Percentiles rank a stretch among this genome's conserved stretches.
Conservation (phyloP, 1,284 basidiomycete genomes). For the Ustilago shanxiensis region DNA sequence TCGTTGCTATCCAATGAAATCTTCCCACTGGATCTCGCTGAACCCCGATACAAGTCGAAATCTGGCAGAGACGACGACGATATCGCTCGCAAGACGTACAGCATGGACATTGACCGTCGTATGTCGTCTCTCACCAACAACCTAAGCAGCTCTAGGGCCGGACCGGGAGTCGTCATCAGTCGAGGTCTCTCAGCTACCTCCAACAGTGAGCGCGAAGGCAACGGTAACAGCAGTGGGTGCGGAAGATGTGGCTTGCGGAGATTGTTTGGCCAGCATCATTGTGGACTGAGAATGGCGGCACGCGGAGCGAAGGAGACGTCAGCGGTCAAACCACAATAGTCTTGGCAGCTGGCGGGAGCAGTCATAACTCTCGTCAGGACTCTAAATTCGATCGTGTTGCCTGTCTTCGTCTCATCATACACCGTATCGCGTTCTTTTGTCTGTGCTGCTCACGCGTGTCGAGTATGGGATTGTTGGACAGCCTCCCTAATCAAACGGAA, state of each 20-base stretch:
- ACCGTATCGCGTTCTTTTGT: too few relatives aligned
- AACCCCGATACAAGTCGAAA: slow-evolving; percentile 28
- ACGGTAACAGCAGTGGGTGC: background rate
- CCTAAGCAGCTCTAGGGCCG: background rate
- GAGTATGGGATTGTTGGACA: too few relatives aligned
- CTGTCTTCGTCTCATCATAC: too few relatives aligned
- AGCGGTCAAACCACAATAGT: background rate
- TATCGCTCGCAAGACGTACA: slow-evolving; percentile 31
- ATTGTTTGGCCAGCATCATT: too few relatives aligned
- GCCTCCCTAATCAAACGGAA: too few relatives aligned
- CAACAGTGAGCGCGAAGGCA: slow-evolving; percentile 12
- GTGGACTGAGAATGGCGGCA: too few relatives aligned
- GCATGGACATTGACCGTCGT: slow-evolving; percentile 37
- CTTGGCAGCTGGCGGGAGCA: too few relatives aligned
- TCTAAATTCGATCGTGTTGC: too few relatives aligned
- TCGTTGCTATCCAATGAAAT: slow-evolving; percentile 59
- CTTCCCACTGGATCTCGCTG: slow-evolving; percentile 51
- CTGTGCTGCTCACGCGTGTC: too few relatives aligned
- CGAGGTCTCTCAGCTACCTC: slow-evolving; percentile 18
- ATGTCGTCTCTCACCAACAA: slow-evolving; percentile 8
- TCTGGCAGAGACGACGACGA: slow-evolving; percentile 12
- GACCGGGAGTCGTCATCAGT: background rate
- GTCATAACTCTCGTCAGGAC: too few relatives aligned
- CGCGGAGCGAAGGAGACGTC: too few relatives aligned
- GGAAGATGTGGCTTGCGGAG: too few relatives aligned